phyloP scores from a whole-genome alignment of 208 protist species.

The Vickermania spadyakhi region DNA sequence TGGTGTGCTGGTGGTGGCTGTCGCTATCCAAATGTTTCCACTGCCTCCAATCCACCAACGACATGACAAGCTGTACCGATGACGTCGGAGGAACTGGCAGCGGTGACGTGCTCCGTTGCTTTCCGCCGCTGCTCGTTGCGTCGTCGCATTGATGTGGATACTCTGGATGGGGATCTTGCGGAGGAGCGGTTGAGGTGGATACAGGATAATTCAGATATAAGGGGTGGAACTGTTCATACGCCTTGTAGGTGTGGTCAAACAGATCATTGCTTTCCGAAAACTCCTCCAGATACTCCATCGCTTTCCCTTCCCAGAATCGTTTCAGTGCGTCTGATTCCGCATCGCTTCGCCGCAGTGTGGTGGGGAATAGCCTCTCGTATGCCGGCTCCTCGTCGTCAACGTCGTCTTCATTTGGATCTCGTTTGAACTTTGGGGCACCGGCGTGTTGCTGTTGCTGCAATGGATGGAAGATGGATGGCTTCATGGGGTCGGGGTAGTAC shows the following conservation, averaged over 20 bases:
- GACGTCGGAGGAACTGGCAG: not conserved
- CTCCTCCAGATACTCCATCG: slow-evolving; percentile 18
- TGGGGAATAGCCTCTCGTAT: too few relatives aligned
- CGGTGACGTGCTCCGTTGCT: not conserved
- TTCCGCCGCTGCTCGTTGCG: not conserved
- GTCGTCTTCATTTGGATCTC: not conserved
- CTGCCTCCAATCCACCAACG: slow-evolving; percentile 18
- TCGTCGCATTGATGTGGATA: too few relatives aligned
- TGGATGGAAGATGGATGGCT: slow-evolving; percentile 1
- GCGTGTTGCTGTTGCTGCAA: not conserved
- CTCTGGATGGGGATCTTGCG: too few relatives aligned
- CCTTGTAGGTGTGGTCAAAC: slow-evolving; percentile 3
- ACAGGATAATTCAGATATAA: not conserved
- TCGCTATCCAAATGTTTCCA: slow-evolving; percentile 12
- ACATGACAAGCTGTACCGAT: slow-evolving; percentile 9
- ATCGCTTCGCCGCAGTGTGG: slow-evolving; percentile 4
- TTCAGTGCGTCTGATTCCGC: slow-evolving; percentile 16
- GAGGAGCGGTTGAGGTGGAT: too few relatives aligned
- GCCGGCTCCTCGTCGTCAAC: not conserved
- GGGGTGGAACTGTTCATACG: not conserved
- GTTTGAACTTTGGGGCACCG: not conserved
- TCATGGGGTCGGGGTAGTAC: slow-evolving; percentile 6
- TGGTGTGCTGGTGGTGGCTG: too few relatives aligned
- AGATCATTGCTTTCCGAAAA: slow-evolving; percentile 8
- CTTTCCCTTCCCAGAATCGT: slow-evolving; percentile 16